phyloP scores from a whole-genome alignment of 2,329 filamentous ascomycete species.

The Aspergillus pseudotamarii region DNA sequence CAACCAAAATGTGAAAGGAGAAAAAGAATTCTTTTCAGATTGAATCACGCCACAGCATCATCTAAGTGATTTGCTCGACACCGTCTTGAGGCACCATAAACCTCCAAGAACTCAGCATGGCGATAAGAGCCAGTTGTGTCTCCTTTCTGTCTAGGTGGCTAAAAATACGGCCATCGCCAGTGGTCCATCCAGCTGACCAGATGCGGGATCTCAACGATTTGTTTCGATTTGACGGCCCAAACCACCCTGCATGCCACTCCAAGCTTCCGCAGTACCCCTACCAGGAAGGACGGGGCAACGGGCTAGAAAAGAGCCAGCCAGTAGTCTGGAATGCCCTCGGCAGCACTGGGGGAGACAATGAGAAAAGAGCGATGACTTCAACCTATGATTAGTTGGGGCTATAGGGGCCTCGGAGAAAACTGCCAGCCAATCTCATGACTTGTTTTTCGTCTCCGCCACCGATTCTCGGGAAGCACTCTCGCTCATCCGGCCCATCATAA shows the following conservation, averaged over 20 bases:
- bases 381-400: conserved; percentile 2
- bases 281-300: not conserved
- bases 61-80: not conserved
- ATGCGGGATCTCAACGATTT: not conserved
- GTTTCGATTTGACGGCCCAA: not conserved
- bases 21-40: not conserved
- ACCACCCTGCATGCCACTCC: conserved; percentile 6
- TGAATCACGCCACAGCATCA: not conserved
- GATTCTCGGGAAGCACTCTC: not conserved
- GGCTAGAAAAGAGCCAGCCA: not conserved
- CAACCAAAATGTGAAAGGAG: not conserved
- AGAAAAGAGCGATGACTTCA: not conserved
- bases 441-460: conserved; percentile 16
- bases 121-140: not conserved
- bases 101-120: not conserved
- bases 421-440: conserved; percentile 20
- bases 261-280: not conserved
- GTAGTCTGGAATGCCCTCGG: not conserved
- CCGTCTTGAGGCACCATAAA: not conserved
- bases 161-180: conserved; percentile 3
- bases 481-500: not conserved
- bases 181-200: conserved; percentile 5
- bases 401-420: conserved; percentile 14
- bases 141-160: not conserved
- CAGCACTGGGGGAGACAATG: not conserved